Evolutionary conservation across 176 grass and related monocot genomes (phyloP).

Genomic region (Zoysia pacifica): DNA sequence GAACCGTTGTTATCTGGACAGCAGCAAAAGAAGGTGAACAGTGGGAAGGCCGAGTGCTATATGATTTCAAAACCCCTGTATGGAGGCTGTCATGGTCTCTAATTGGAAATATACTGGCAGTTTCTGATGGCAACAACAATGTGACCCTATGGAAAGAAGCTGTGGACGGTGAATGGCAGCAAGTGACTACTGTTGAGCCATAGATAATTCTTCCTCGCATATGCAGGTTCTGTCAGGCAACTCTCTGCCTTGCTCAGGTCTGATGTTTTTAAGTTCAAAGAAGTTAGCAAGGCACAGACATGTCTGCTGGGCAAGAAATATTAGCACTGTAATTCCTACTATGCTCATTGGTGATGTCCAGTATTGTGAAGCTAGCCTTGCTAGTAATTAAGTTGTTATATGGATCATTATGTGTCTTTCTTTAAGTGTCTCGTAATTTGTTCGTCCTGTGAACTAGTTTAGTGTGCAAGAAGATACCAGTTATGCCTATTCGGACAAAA

Average conservation of each 20-base stretch:
- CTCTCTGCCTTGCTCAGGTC: background rate
- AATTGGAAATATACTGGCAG: constrained; percentile 70
- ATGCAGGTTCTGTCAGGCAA: constrained; percentile 17
- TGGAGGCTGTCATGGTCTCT: constrained; percentile 78
- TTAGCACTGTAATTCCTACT: background rate
- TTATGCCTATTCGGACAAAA: background rate
- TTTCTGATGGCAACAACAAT: constrained; percentile 69
- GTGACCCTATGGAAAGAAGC: constrained; percentile 78
- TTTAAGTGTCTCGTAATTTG: background rate
- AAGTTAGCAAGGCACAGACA: background rate
- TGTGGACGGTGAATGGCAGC: constrained; percentile 74
- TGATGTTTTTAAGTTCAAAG: background rate
- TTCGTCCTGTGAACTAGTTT: background rate
- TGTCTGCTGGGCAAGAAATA: background rate
- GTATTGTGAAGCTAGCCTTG: background rate
- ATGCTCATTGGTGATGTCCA: background rate
- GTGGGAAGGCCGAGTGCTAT: constrained; percentile 62
- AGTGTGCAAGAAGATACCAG: background rate
- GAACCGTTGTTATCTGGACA: constrained; percentile 76
- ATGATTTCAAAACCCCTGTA: constrained; percentile 72
- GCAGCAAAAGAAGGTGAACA: constrained; percentile 70
- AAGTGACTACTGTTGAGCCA: constrained; percentile 68
- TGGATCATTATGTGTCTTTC: background rate
- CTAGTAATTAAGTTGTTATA: background rate
- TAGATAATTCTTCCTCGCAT: constrained; percentile 16